phyloP scores from a whole-genome alignment of 140 eudicot species.

The Bidens hawaiensis region DNA sequence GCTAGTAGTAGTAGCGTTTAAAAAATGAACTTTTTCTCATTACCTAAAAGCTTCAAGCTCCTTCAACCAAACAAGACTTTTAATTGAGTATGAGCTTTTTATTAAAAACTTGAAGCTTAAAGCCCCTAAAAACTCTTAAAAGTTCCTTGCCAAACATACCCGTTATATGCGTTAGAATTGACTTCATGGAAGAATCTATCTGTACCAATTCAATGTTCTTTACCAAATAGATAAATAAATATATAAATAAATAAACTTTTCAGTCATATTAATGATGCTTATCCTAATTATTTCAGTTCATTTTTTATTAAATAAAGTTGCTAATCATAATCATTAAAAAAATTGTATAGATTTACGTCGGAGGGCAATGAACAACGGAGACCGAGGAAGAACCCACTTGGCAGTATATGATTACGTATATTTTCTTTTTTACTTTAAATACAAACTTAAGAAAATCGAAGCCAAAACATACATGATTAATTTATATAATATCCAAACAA shows the following conservation, averaged over 20 bases:
- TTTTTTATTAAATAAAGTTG: conserved; percentile 2
- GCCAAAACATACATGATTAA: neutral
- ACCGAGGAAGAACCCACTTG: neutral
- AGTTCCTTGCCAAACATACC: too few species aligned
- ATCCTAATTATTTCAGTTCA: neutral
- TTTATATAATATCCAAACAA: neutral
- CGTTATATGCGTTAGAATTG: neutral
- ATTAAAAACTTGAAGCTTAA: too few species aligned
- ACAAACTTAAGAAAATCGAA: neutral
- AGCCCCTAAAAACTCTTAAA: too few species aligned
- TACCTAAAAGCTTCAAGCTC: too few species aligned
- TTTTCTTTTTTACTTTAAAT: neutral
- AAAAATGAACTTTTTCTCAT: too few species aligned
- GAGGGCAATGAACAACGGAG: conserved; percentile 1
- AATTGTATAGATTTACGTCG: neutral
- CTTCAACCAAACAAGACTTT: too few species aligned
- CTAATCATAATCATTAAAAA: neutral
- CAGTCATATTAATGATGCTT: conserved; percentile 16
- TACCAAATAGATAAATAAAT: too few species aligned
- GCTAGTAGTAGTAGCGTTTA: too few species aligned
- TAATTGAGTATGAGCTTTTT: too few species aligned
- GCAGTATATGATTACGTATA: conserved; percentile 1
- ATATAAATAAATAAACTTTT: conserved; percentile 18
- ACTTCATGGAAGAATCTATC: conserved; percentile 26
- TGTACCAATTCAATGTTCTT: conserved; percentile 20